A percentile compares a stretch with the other conserved stretches of the same genome.
These are phyloP conservation scores for Piper betle DNA, from an alignment of 164 flowering plant genomes.

Conservation along the genomic window DNA sequence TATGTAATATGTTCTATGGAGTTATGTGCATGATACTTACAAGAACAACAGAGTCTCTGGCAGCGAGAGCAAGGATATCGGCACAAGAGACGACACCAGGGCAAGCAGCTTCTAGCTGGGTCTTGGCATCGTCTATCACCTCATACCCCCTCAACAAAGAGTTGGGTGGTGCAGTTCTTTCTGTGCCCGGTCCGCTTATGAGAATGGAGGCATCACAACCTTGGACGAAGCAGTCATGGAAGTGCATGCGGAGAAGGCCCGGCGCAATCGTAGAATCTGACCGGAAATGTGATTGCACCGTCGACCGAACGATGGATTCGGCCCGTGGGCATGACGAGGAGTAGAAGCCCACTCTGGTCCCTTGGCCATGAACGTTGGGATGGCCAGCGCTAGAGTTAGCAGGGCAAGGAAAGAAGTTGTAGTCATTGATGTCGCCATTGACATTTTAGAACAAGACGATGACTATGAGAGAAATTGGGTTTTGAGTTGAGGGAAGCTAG, in stretches of 20 bases:
- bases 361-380: conserved; percentile 18
- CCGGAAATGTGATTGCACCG: conserved; percentile 20
- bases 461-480: no score
- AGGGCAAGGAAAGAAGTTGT: not conserved
- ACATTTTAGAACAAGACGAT: not conserved
- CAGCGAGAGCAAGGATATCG: conserved; percentile 55
- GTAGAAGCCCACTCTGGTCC: conserved; percentile 39
- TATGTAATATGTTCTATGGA: not conserved
- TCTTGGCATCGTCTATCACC: conserved; percentile 51
- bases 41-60: conserved; percentile 49
- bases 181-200: conserved; percentile 28
- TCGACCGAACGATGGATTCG: conserved; percentile 29
- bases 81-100: conserved; percentile 70
- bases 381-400: not conserved
- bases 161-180: conserved; percentile 41
- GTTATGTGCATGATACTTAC: conserved; percentile 14
- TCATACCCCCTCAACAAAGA: conserved; percentile 32
- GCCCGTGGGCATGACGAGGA: conserved; percentile 25
- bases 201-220: conserved; percentile 69
- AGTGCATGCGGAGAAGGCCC: conserved; percentile 46
- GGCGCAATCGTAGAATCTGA: conserved; percentile 35
- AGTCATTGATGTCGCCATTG: not conserved
- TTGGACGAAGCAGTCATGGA: conserved; percentile 62
- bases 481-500: no score
- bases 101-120: conserved; percentile 38